Evolutionary conservation across 257 asterid genomes (phyloP), one percentile per base, ranked within the genome.

Genomic region (Cinchona pubescens): DNA sequence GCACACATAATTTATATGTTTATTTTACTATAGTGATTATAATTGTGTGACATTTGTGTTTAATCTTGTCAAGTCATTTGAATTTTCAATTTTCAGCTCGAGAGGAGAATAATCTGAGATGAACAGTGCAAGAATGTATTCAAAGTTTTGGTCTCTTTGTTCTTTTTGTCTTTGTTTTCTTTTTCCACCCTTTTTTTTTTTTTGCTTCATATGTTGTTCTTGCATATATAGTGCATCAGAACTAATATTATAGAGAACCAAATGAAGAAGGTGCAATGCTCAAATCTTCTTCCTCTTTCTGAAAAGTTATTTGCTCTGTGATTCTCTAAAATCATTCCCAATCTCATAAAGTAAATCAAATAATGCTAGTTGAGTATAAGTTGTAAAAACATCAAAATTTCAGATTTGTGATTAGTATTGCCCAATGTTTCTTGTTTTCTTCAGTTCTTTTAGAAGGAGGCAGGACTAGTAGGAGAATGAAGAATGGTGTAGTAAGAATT

Each of bases 11-110:
- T 74, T 78, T n/a, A n/a, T 68, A 80, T 70, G 73, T 79, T 82
- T 75, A 25, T 23, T 79, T 73, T 25, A 62, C 79, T 69, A 76
- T 74, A 79, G 84, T 75, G 70, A 34, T 73, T 76, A 74, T 83
- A 86, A 84, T 76, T 83, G 91, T 81, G 89, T 87, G 87, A 82
- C 74, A 77, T n/a, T 73, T 82, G 71, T 70, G 66, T 76, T 81
- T 83, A 69, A 67, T 79, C 76, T 80, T 70, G 60, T 61, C 72
- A 62, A 75, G 76, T 73, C 70, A 42, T 59, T 83, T 79, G 49
- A 66, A 15, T 68, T 73, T 67, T 63, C 48, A 40, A 49, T 55
- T 37, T 75, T 29, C 11, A 76, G 78, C 73, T 83, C 81, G 82
- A 69, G 69, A 40, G 77, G 70, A 62, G 62, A 71, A 78, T 60